A percentile compares a stretch with the other conserved stretches of the same genome.
Conservation (phyloP, 306 rosid genomes). For the Datisca glomerata region DNA sequence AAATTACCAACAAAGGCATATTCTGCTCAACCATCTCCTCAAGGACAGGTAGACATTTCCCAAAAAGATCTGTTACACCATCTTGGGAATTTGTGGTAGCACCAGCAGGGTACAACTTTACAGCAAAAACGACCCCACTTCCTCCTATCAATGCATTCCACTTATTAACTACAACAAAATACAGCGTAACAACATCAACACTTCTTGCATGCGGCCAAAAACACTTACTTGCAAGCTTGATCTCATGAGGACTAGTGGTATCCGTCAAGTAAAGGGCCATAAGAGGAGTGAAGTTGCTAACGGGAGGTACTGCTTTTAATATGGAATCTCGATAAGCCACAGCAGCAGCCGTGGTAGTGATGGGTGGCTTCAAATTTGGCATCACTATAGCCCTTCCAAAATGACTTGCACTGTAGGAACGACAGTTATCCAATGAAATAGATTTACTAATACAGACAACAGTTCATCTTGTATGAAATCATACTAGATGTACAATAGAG, state of each 20-base stretch:
- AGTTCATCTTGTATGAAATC: too few relatives aligned
- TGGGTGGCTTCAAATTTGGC: conserved; percentile 90
- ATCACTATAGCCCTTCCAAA: conserved; percentile 85
- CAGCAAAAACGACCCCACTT: conserved; percentile 68
- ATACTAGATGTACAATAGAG: too few relatives aligned
- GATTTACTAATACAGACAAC: too few relatives aligned
- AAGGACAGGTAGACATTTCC: conserved; percentile 76
- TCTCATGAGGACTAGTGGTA: conserved; percentile 54
- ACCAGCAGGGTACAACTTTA: conserved; percentile 92
- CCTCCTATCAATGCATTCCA: conserved; percentile 28
- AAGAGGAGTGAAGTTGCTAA: conserved; percentile 63
- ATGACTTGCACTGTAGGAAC: conserved; percentile 48
- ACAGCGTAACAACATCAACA: neutral
- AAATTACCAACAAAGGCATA: conserved; percentile 64
- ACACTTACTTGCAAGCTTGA: conserved; percentile 72
- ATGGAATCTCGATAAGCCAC: conserved; percentile 61
- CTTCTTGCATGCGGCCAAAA: neutral
- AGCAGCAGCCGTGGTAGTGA: conserved; percentile 59
- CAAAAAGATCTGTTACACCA: conserved; percentile 80
- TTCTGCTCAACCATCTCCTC: conserved; percentile 70
- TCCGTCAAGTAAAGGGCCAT: conserved; percentile 92
- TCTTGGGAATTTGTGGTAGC: conserved; percentile 93
- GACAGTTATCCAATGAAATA: too few relatives aligned
- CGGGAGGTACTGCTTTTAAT: conserved; percentile 53
- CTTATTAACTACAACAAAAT: neutral